phyloP scores from a whole-genome alignment of 2,329 filamentous ascomycete species.

The Aaosphaeria arxii region DNA sequence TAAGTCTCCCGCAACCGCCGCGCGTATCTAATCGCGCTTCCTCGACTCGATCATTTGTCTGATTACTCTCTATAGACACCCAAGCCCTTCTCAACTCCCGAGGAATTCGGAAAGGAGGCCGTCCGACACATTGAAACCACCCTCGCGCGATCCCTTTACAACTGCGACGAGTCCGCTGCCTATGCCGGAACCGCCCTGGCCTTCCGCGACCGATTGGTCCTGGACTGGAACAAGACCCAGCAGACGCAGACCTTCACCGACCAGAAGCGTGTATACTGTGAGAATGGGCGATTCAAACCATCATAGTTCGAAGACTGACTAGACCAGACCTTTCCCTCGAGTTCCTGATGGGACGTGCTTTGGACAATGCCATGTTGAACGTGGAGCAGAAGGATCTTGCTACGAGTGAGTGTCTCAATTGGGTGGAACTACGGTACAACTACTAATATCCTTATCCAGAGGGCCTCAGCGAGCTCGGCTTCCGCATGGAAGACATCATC shows the following conservation, averaged over 20 bases:
- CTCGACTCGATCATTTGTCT: neutral
- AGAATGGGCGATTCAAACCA: constrained; percentile 13
- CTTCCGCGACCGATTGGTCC: constrained; percentile 86
- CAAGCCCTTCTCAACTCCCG: constrained; percentile 70
- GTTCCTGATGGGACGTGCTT: constrained; percentile 92
- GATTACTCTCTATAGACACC: constrained; percentile 47
- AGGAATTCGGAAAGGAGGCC: constrained; percentile 80
- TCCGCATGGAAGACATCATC: constrained; percentile 95
- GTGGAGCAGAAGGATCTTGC: constrained; percentile 83
- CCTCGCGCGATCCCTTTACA: constrained; percentile 92
- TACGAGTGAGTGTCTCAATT: constrained; percentile 55
- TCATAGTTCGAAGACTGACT: constrained; percentile 8
- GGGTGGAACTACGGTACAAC: neutral
- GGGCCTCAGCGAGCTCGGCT: constrained; percentile 84
- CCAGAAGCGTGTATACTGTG: constrained; percentile 89
- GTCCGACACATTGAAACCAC: constrained; percentile 96
- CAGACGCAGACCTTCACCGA: constrained; percentile 90
- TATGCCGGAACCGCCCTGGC: constrained; percentile 90
- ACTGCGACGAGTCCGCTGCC: constrained; percentile 91
- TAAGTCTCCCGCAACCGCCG: constrained; percentile 32
- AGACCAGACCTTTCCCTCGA: constrained; percentile 79
- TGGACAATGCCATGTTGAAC: constrained; percentile 99
- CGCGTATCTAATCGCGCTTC: neutral
- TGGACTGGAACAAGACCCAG: constrained; percentile 98
- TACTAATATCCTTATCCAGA: constrained; percentile 49